These are phyloP conservation scores for Beauveria brongniartii DNA, from an alignment of 2,329 filamentous ascomycete genomes.

Conservation along the genomic window DNA sequence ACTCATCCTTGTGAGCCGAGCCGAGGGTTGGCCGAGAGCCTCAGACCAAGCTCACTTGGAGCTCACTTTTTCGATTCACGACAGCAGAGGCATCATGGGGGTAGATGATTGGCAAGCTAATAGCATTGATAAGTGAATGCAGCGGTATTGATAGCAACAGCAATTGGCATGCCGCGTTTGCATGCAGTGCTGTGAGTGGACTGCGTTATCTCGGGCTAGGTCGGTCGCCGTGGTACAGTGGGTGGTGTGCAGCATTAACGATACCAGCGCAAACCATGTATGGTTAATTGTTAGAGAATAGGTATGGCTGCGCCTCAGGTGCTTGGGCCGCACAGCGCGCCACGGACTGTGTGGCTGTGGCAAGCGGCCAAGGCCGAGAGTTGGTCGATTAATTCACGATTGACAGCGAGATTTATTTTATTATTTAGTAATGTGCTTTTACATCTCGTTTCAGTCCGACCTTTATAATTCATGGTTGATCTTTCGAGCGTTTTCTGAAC, in stretches of 20 bases:
- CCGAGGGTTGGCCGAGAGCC: not conserved
- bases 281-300: not conserved
- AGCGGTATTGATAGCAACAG: slow-evolving; percentile 4
- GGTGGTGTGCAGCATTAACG: not conserved
- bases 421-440: not conserved
- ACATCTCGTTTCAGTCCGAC: no score
- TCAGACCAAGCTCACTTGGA: not conserved
- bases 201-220: not conserved
- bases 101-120: not conserved
- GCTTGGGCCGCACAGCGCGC: not conserved
- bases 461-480: not conserved
- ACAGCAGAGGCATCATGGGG: not conserved
- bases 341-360: not conserved
- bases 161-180: not conserved
- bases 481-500: no score
- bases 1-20: not conserved
- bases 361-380: not conserved
- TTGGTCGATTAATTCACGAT: not conserved
- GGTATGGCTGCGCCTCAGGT: not conserved
- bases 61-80: slow-evolving; percentile 2
- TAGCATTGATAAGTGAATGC: not conserved
- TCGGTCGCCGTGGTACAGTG: not conserved
- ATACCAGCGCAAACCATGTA: not conserved
- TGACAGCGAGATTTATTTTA: not conserved
- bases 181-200: not conserved